A percentile compares a stretch with the other conserved stretches of the same genome.
These are phyloP conservation scores for Bruguiera parviflora DNA, from an alignment of 345 rosid species.

Conservation along the genomic window DNA sequence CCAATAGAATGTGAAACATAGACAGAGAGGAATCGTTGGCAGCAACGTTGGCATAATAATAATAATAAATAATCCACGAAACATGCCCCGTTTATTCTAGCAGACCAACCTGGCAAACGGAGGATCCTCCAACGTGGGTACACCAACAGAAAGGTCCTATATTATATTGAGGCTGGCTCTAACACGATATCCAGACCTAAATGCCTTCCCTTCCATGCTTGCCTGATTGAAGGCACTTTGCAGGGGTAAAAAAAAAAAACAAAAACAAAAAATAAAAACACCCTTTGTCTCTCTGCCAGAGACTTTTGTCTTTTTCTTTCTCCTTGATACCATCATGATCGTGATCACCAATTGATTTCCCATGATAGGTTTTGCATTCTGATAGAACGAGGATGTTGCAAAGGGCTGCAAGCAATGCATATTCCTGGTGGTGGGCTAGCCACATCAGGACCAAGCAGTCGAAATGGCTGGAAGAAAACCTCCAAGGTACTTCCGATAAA, in stretches of 20 bases:
- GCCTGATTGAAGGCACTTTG: neutral
- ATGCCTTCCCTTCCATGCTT: slow-evolving; percentile 11
- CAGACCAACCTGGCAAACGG: neutral
- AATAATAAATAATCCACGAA: neutral
- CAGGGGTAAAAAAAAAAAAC: neutral
- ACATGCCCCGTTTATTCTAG: neutral
- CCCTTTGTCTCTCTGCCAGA: neutral
- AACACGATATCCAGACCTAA: slow-evolving; percentile 15
- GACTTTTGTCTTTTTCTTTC: neutral
- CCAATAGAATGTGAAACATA: too few species aligned
- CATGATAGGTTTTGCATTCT: neutral
- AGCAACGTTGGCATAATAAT: neutral
- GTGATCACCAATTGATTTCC: neutral
- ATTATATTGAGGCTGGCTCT: neutral
- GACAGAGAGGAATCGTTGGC: neutral
- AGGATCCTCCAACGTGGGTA: neutral
- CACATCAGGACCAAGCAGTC: slow-evolving; percentile 84
- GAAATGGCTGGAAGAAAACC: slow-evolving; percentile 79
- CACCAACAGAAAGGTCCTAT: neutral
- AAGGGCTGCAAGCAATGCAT: slow-evolving; percentile 72
- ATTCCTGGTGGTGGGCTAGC: slow-evolving; percentile 97
- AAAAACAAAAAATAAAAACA: neutral
- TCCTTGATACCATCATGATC: neutral
- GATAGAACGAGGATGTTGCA: slow-evolving; percentile 46
- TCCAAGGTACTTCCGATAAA: slow-evolving; percentile 41